Percentiles rank a stretch among this genome's conserved stretches.
These are phyloP conservation scores for Pholiota adiposa DNA, from an alignment of 1,284 basidiomycete genomes.

Conservation along the genomic window DNA sequence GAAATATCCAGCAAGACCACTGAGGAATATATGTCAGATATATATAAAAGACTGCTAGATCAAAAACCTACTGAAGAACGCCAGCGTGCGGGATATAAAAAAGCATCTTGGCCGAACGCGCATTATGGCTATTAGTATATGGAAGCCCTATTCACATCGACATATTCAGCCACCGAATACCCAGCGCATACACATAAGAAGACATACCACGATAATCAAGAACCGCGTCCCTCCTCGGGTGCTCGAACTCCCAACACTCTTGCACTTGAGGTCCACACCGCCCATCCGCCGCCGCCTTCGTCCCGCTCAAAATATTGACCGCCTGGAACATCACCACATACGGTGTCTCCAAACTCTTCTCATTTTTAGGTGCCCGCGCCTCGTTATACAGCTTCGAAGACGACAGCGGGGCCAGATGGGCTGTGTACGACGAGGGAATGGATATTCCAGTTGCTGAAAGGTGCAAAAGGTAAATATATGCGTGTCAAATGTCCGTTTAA, in stretches of 20 bases:
- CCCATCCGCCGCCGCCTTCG: constrained; percentile 56
- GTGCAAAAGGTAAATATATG: constrained; percentile 1
- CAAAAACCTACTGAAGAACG: constrained; percentile 71
- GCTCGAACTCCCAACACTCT: constrained; percentile 98
- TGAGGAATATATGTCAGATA: constrained; percentile 26
- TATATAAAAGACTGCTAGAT: no score
- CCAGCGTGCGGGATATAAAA: constrained; percentile 97
- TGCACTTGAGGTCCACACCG: constrained; percentile 86
- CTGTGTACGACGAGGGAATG: constrained; percentile 95
- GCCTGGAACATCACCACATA: constrained; percentile 99
- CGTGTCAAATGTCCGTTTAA: neutral
- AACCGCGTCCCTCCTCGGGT: constrained; percentile 82
- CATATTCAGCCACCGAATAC: neutral
- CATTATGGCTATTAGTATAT: constrained; percentile 88
- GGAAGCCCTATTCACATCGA: constrained; percentile 64
- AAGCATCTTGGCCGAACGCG: constrained; percentile 76
- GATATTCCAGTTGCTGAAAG: constrained; percentile 85
- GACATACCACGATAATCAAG: constrained; percentile 70
- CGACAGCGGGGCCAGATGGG: constrained; percentile 92
- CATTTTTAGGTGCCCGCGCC: constrained; percentile 65
- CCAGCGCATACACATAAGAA: neutral
- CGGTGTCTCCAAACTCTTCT: constrained; percentile 84
- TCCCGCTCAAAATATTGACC: constrained; percentile 86
- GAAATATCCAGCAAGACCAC: constrained; percentile 97
- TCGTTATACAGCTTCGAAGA: constrained; percentile 92